Evolutionary conservation across 164 flowering plant genomes (phyloP), one percentile per base, ranked within the genome.

Genomic region (Taxillus chinensis): DNA sequence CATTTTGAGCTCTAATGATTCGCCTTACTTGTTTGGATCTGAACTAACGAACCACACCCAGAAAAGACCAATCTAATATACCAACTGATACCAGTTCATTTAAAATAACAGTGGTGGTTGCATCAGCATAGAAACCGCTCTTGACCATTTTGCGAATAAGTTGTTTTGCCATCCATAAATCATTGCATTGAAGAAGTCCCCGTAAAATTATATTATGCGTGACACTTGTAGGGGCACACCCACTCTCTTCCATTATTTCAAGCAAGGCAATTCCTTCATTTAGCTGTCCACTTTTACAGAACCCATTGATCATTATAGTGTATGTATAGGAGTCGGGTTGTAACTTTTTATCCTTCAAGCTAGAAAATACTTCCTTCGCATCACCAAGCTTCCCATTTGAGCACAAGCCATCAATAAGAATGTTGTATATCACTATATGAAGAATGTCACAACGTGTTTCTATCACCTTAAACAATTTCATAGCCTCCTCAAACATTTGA

Each of bases 341-440:
- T 13, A 57, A 3, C 13, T 57, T 57, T 38, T 40, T 40, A 11
- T n/a, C 11, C 37, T n/a, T 37, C 15, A 57, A 41, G 11, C 14
- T 7, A 4, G 11, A 15, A 38, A 57, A 38, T 14, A 9, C 39
- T 3, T 57, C 41, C 15, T 57, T 5, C 11, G 59, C 59, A 40
- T 9, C 41, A 9, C 14, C 41, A 38, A 57, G 41, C 5, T 40
- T 38, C 41, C 59, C 59, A 57, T 4, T 14, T 38, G 10, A 13
- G 59, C 59, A 57, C 59, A 57, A 37, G n/a, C 59, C 59, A 14
- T 37, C 40, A 14, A 57, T 40, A 7, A 57, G 41, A 12, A 57
- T 40, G 14, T 40, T 40, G 43, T 40, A 38, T 2, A 38, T 38
- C 5, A 38, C 59, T 9, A 57, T 40, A 57, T 57, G 7, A 9